Evolutionary conservation across 2,329 filamentous ascomycete genomes (phyloP), one percentile per base, ranked within the genome.

Genomic region (Cordyceps fumosorosea): DNA sequence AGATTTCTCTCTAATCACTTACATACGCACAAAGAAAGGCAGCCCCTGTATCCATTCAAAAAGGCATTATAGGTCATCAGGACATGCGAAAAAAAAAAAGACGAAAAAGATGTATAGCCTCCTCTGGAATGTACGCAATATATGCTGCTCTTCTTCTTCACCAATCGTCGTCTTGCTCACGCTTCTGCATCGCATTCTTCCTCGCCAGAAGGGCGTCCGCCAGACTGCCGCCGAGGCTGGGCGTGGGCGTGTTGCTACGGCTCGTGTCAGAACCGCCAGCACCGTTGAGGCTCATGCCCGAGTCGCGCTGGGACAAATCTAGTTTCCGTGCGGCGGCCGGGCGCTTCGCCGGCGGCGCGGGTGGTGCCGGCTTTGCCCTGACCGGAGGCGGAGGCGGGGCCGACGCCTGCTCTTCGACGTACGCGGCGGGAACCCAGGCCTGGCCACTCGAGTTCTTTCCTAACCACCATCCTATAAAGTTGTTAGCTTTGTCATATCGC

Each of bases 361-460:
- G 90, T 2, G 91, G 89, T 11, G 85, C 34, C 16, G 62, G 62
- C 45, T 59, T 84, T 0, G 89, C 85, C 74, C 92, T 93, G 3
- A 80, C 75, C 62, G 86, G 83, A 52, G 83, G 81, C 29, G 85
- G 80, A 7, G 85, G 83, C 3, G 87, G 82, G 26, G 85, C 84
- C 3, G 85, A 82, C 5, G 85, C 83, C 72, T 89, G 84, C 76
- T 97, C 93, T 76, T 98, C 89, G 10, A 99, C 88, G 70, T 99
- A 99, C 22, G 93, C 91, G 22, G 93, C 90, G 0, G 95, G 95
- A 3, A 95, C 86, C 95, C 95, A 99, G 57, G 92, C 95, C 75
- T 95, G 91, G n/a, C 85, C 84, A 5, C 68, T 68, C 6, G 67
- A 76, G 65, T 88, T 90, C 79, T 91, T 93, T 65, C 89, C 95